These are phyloP conservation scores for Colletotrichum sp. DNA, from an alignment of 2,329 filamentous ascomycete genomes.

Conservation along the genomic window DNA sequence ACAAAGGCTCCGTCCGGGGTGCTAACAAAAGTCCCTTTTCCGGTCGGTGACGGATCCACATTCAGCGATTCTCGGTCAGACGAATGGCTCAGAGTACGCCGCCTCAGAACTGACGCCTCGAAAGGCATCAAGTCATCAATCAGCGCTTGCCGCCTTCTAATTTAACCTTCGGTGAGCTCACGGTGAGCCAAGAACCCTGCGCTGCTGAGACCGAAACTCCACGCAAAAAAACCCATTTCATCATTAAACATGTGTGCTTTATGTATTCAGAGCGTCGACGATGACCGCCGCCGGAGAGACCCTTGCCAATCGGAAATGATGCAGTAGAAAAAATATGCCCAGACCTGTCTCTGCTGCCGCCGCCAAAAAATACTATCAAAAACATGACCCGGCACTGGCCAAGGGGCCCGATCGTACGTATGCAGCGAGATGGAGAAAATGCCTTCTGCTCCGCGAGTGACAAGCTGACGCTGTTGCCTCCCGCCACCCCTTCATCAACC, in stretches of 20 bases:
- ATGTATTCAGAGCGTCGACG: neutral
- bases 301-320: neutral
- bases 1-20: no score
- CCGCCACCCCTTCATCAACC: neutral
- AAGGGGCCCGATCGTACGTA: neutral
- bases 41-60: neutral
- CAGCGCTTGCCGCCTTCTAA: neutral
- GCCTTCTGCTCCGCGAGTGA: neutral
- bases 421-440: constrained; percentile 3
- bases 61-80: neutral
- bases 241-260: constrained; percentile 1
- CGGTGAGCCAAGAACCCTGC: neutral
- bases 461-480: neutral
- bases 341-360: neutral
- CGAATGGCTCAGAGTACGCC: neutral
- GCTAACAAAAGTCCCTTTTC: neutral
- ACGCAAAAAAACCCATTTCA: neutral
- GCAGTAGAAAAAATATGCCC: neutral
- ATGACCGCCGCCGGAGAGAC: neutral
- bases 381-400: neutral
- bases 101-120: neutral
- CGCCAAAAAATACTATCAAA: neutral
- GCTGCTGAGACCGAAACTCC: neutral
- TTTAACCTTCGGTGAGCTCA: neutral
- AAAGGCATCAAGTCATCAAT: neutral